Conservation (phyloP, 2,329 filamentous ascomycete species). For the Colletotrichum magnum region DNA sequence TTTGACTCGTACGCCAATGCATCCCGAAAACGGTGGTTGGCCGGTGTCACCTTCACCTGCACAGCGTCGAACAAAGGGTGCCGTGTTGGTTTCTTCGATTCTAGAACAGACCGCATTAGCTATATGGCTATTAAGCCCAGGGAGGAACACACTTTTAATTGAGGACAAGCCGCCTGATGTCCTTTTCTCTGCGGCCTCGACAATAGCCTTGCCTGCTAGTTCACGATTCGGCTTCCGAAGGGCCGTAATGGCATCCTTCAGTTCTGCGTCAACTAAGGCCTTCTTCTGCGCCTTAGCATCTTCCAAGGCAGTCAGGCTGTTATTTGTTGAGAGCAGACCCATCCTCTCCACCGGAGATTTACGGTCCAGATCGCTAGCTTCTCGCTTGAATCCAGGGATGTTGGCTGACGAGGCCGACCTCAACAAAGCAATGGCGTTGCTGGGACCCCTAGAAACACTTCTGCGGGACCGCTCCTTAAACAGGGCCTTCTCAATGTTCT, state of each 20-base stretch:
- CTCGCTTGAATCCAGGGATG: slow-evolving; percentile 75
- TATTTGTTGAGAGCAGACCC: slow-evolving; percentile 54
- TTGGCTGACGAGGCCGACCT: slow-evolving; percentile 77
- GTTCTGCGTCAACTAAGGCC: slow-evolving; percentile 76
- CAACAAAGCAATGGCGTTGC: slow-evolving; percentile 73
- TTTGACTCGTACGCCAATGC: slow-evolving; percentile 55
- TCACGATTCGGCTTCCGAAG: slow-evolving; percentile 83
- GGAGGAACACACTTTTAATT: slow-evolving; percentile 62
- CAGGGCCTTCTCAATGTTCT: slow-evolving; percentile 73
- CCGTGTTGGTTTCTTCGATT: slow-evolving; percentile 66
- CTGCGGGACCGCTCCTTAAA: slow-evolving; percentile 70
- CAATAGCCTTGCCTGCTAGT: slow-evolving; percentile 76
- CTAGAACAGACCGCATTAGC: slow-evolving; percentile 49
- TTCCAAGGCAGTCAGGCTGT: slow-evolving; percentile 64
- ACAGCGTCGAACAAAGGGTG: slow-evolving; percentile 55
- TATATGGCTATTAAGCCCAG: neutral
- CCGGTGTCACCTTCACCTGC: slow-evolving; percentile 71
- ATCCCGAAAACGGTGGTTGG: slow-evolving; percentile 68
- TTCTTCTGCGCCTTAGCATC: slow-evolving; percentile 75
- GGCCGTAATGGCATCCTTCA: slow-evolving; percentile 80
- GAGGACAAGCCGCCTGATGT: slow-evolving; percentile 61
- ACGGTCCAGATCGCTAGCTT: slow-evolving; percentile 69
- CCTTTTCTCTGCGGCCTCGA: slow-evolving; percentile 76
- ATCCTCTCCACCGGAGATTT: slow-evolving; percentile 58
- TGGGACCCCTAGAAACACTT: slow-evolving; percentile 70